Conservation (phyloP, 805 yeast genomes). For the Candida maesae region DNA sequence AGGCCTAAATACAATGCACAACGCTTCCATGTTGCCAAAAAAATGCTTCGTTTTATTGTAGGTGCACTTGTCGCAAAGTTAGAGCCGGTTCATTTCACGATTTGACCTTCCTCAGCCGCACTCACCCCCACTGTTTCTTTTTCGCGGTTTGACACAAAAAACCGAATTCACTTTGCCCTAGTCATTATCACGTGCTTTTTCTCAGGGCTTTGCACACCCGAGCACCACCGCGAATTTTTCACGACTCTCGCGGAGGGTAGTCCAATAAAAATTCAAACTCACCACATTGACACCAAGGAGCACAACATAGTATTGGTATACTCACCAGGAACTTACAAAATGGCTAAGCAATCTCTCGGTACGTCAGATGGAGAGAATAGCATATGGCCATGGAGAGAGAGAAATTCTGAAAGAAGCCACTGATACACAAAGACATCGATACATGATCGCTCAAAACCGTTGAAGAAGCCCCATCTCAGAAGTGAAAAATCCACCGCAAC, state of each 20-base stretch:
- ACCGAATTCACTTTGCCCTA: neutral
- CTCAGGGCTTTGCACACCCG: neutral
- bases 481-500: too few relatives aligned
- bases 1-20: too few relatives aligned
- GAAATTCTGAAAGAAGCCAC: neutral
- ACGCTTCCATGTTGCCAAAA: too few relatives aligned
- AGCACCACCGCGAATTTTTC: conserved; percentile 4
- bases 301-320: too few relatives aligned
- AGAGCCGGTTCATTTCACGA: too few relatives aligned
- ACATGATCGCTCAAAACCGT: neutral
- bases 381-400: conserved; percentile 1
- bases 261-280: conserved; percentile 20
- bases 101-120: too few relatives aligned
- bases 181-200: neutral
- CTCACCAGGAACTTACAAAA: conserved; percentile 26
- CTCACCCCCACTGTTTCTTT: too few relatives aligned
- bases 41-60: too few relatives aligned
- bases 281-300: conserved; percentile 5
- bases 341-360: conserved; percentile 51
- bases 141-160: neutral
- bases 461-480: neutral
- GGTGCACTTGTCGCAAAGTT: too few relatives aligned
- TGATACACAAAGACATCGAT: neutral
- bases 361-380: conserved; percentile 26
- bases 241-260: conserved; percentile 3